Conservation (phyloP, 345 rosid species). For the Acer campestre region DNA sequence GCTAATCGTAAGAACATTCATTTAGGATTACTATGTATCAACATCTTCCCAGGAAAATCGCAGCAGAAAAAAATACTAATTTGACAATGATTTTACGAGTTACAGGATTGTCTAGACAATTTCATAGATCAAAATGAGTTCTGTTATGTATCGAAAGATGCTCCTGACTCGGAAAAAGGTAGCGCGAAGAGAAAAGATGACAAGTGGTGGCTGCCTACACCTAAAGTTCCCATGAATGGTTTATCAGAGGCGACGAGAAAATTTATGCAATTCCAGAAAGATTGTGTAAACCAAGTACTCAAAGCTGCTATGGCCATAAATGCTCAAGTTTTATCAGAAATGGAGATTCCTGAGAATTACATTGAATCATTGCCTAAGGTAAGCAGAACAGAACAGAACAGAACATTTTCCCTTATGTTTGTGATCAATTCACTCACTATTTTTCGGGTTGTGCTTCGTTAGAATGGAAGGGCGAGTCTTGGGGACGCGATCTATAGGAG, state of each 20-base stretch:
- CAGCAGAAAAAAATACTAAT: not conserved
- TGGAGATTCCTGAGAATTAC: constrained; percentile 88
- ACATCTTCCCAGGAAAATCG: not conserved
- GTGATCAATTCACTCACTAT: constrained; percentile 12
- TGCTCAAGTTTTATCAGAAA: constrained; percentile 81
- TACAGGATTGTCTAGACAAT: constrained; percentile 77
- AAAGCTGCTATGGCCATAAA: constrained; percentile 98
- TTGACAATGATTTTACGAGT: not conserved
- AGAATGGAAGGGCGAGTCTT: constrained; percentile 90
- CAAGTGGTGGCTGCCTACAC: constrained; percentile 92
- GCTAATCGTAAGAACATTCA: constrained; percentile 68
- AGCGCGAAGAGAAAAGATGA: constrained; percentile 60
- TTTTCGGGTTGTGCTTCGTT: constrained; percentile 12
- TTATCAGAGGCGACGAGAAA: constrained; percentile 68
- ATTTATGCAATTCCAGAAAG: constrained; percentile 78
- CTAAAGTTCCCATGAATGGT: constrained; percentile 75
- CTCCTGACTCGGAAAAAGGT: constrained; percentile 61
- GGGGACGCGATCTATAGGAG: constrained; percentile 73
- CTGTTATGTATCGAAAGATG: constrained; percentile 62
- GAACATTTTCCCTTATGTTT: not conserved
- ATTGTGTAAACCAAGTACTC: constrained; percentile 84
- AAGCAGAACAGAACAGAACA: not conserved
- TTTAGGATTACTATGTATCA: not conserved
- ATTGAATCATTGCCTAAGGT: constrained; percentile 91
- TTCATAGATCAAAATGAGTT: constrained; percentile 78